These are phyloP conservation scores for Dipodascopsis tothii DNA, from an alignment of 805 yeast species.

Conservation along the genomic window DNA sequence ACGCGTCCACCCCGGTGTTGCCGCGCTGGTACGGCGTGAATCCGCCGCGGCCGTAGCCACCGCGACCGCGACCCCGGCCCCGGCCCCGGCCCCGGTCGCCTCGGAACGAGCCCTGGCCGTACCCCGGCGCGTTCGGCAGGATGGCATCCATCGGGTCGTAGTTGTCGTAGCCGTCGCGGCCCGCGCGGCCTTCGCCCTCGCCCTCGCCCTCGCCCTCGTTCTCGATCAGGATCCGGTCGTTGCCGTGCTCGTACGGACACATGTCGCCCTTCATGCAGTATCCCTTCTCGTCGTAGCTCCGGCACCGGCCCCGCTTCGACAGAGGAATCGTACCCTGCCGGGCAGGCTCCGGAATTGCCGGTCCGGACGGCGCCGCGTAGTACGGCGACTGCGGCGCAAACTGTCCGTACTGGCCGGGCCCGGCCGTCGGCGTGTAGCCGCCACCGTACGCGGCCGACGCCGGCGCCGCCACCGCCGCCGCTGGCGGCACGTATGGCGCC, in stretches of 20 bases:
- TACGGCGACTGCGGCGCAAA: not conserved
- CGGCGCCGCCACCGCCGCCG: not conserved
- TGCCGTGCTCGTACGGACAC: conserved; percentile 24
- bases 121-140: not conserved
- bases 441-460: not conserved
- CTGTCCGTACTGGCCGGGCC: too few relatives aligned
- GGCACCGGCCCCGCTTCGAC: conserved; percentile 10
- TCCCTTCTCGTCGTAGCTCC: conserved; percentile 19
- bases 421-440: not conserved
- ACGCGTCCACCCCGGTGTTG: conserved; percentile 9
- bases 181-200: not conserved
- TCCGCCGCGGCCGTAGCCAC: conserved; percentile 9
- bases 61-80: conserved; percentile 17
- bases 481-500: not conserved
- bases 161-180: not conserved
- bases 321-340: not conserved
- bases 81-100: conserved; percentile 3
- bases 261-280: conserved; percentile 20
- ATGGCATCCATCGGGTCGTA: not conserved
- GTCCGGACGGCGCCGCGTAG: not conserved
- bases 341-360: not conserved
- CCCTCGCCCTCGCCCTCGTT: not conserved
- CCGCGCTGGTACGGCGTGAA: conserved; percentile 1
- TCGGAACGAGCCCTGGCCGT: conserved; percentile 9
- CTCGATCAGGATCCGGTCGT: conserved; percentile 15